Conservation (phyloP, 176 grass and related monocot genomes). For the Hordeum vulgare region MorexV3_pseudomolecules_assembly NC_058518.1:9955629-9956128, state of each 20-base stretch:
- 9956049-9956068: no score
- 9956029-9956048: no score
- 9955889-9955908: neutral
- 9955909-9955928: neutral
- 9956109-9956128: constrained; percentile 23
- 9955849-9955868: neutral
- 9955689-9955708: neutral
- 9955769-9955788: neutral
- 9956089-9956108: no score
- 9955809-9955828: neutral
- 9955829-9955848: no score
- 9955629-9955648: constrained; percentile 6
- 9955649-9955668: constrained; percentile 1
- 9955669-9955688: neutral
- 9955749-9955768: neutral
- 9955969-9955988: neutral
- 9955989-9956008: neutral
- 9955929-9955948: neutral
- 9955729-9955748: neutral
- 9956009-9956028: neutral
- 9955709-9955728: neutral
- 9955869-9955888: neutral
- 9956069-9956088: neutral
- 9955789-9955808: neutral
- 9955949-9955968: neutral